phyloP scores from a whole-genome alignment of 2,329 filamentous ascomycete genomes.

The Rugonectria rugulosa region DNA sequence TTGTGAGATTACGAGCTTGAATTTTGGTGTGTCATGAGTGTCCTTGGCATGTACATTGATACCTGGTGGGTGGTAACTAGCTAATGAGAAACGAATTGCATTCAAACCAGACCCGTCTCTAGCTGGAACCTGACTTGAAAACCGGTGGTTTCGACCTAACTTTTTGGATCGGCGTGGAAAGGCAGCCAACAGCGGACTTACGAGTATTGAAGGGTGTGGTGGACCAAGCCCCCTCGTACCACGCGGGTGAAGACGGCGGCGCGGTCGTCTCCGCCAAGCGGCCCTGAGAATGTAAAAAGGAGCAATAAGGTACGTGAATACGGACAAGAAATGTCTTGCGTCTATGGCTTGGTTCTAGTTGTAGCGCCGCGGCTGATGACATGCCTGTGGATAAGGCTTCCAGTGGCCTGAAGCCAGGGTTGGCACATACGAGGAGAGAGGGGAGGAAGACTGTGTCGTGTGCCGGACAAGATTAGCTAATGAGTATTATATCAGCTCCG shows the following conservation, averaged over 20 bases:
- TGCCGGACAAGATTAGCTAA: too few relatives aligned
- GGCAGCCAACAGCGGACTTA: not conserved
- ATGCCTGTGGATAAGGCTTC: too few relatives aligned
- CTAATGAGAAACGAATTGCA: conserved; percentile 42
- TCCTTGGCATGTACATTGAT: conserved; percentile 41
- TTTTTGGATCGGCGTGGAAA: not conserved
- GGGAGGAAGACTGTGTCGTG: too few relatives aligned
- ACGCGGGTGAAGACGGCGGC: not conserved
- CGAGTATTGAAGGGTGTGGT: not conserved
- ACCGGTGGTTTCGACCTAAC: not conserved
- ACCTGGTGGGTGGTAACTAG: conserved; percentile 36
- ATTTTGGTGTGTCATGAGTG: conserved; percentile 30
- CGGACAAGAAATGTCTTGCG: conserved; percentile 3
- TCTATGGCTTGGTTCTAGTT: too few relatives aligned
- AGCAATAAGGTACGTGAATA: not conserved
- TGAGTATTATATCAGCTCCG: too few relatives aligned
- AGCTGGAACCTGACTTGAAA: not conserved
- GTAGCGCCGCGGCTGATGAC: too few relatives aligned
- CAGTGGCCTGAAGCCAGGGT: too few relatives aligned
- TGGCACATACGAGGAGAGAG: too few relatives aligned
- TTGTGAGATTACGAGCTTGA: conserved; percentile 33
- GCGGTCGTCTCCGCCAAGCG: not conserved
- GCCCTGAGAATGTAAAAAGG: too few relatives aligned
- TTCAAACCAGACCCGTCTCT: conserved; percentile 26
- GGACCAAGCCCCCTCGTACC: conserved; percentile 16